phyloP scores from a whole-genome alignment of 2,329 filamentous ascomycete species.

The Venturia oleaginea region DNA sequence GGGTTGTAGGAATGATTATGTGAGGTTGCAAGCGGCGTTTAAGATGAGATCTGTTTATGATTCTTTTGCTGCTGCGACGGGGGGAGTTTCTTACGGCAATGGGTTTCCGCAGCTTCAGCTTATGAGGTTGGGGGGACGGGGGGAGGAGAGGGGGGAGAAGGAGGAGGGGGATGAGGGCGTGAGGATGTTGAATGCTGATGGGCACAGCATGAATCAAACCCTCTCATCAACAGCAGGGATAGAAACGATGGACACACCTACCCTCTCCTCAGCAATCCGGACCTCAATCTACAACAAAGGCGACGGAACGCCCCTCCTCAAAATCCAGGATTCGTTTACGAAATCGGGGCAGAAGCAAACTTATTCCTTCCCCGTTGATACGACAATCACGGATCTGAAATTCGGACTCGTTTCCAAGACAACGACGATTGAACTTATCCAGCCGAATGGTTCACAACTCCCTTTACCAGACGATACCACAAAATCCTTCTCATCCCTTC shows the following conservation, averaged over 20 bases:
- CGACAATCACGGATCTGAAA: neutral
- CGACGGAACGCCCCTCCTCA: neutral
- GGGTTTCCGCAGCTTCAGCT: neutral
- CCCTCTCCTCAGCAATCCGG: neutral
- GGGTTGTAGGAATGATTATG: neutral
- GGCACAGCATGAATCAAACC: neutral
- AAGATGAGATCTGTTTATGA: neutral
- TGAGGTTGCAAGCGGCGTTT: neutral
- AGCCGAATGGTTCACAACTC: neutral
- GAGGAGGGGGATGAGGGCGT: neutral
- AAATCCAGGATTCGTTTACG: neutral
- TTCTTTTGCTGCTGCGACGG: neutral
- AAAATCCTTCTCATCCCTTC: neutral
- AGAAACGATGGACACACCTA: neutral
- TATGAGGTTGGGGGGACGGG: neutral
- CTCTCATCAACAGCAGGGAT: neutral
- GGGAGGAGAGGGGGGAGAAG: neutral
- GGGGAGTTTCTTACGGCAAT: neutral
- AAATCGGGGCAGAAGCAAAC: neutral
- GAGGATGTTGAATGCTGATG: neutral
- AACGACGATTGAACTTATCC: neutral
- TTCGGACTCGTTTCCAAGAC: neutral
- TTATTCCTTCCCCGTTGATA: constrained; percentile 3
- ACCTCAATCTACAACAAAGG: neutral
- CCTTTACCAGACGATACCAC: neutral